phyloP scores from a whole-genome alignment of 139 green algal species.

The Chlamydomonas eustigma region DNA sequence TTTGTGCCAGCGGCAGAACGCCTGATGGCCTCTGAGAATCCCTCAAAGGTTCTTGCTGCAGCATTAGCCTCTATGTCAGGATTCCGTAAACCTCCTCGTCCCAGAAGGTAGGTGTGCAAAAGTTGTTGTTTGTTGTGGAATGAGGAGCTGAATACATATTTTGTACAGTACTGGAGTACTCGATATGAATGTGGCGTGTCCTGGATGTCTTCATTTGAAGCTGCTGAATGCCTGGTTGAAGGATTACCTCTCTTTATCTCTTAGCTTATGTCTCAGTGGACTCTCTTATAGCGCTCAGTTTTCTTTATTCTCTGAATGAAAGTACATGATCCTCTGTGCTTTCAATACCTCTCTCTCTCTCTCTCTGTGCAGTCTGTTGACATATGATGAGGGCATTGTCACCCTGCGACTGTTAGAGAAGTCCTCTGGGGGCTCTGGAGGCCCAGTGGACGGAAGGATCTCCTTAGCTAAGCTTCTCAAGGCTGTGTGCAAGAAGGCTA shows the following conservation, averaged over 20 bases:
- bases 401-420: conserved; percentile 9
- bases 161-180: no score
- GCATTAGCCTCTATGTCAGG: conserved; percentile 86
- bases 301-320: background rate
- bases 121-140: no score
- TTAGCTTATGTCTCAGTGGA: no score
- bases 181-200: no score
- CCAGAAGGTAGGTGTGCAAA: background rate
- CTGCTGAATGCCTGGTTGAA: no score
- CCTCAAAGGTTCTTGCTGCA: conserved; percentile 58
- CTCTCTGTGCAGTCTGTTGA: conserved; percentile 64
- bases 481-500: conserved; percentile 10
- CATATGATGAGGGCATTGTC: conserved; percentile 61
- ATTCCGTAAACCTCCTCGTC: conserved; percentile 50
- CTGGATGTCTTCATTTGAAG: no score
- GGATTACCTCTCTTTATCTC: no score
- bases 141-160: no score
- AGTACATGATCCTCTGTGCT: no score
- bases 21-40: conserved; percentile 61
- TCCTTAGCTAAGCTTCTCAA: background rate
- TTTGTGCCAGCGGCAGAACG: conserved; percentile 75
- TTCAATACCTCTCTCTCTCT: conserved; percentile 30
- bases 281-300: background rate
- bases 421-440: background rate
- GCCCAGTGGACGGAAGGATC: conserved; percentile 18